Conservation (phyloP, 305 asterid genomes). For the Striga hermonthica region DNA sequence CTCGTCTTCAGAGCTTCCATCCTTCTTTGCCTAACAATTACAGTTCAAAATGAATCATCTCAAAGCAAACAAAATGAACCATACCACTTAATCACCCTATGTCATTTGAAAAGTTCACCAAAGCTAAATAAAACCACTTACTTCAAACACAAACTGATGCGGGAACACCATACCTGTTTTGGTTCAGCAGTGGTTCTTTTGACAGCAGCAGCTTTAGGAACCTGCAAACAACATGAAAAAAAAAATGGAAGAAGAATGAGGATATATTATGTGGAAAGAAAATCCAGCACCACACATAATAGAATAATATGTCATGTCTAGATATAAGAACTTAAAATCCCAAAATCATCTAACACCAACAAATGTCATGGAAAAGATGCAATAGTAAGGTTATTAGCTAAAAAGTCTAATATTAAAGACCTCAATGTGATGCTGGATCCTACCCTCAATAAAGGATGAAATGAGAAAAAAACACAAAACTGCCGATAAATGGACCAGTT, state of each 20-base stretch:
- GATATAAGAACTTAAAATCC: no score
- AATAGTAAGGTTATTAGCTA: no score
- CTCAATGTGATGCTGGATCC: no score
- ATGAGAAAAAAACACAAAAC: not conserved
- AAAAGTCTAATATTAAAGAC: no score
- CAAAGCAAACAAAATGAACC: not conserved
- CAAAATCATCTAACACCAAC: no score
- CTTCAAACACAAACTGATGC: no score
- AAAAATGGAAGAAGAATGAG: not conserved
- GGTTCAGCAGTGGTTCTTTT: conserved; percentile 31
- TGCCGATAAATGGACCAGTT: no score
- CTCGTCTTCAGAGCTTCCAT: conserved; percentile 35
- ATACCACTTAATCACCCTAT: not conserved
- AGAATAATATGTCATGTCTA: no score
- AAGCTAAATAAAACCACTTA: no score
- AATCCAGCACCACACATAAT: no score
- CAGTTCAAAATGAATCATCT: not conserved
- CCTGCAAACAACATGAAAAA: conserved; percentile 1
- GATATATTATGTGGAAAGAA: not conserved
- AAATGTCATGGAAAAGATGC: no score
- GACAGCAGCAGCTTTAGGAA: conserved; percentile 34
- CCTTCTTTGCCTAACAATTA: not conserved
- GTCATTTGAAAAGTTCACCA: not conserved
- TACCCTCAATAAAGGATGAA: no score
- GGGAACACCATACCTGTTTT: conserved; percentile 31